Percentiles rank a stretch among this genome's conserved stretches.
These are phyloP conservation scores for Penicillium sp. DNA, from an alignment of 2,329 filamentous ascomycete genomes.

Conservation along the genomic window DNA sequence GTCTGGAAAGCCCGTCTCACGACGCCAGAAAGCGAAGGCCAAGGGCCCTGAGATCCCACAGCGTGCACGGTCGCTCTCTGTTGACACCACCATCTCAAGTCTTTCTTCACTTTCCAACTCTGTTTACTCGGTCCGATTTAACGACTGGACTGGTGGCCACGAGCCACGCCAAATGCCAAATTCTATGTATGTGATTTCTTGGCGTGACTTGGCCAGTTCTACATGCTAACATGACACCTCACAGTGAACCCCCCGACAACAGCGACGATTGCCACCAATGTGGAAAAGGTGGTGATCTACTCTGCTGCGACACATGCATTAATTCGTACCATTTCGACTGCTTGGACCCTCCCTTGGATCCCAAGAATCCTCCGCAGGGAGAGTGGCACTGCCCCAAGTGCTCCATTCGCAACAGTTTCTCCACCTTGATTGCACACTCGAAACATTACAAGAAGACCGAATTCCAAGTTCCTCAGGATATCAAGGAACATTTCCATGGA, in stretches of 20 bases:
- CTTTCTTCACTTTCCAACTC: constrained; percentile 12
- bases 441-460: constrained; percentile 62
- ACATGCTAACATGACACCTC: constrained; percentile 12
- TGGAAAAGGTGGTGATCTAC: constrained; percentile 69
- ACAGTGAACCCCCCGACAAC: constrained; percentile 51
- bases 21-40: neutral
- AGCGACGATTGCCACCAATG: constrained; percentile 86
- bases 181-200: constrained; percentile 14
- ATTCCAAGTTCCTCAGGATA: constrained; percentile 60
- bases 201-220: neutral
- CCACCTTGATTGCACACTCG: constrained; percentile 55
- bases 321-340: constrained; percentile 85
- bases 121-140: constrained; percentile 12
- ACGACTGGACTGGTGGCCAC: constrained; percentile 9
- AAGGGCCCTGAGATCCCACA: neutral
- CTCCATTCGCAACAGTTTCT: constrained; percentile 50
- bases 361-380: constrained; percentile 57
- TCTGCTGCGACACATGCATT: constrained; percentile 89
- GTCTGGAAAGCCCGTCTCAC: neutral
- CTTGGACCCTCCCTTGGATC: constrained; percentile 67
- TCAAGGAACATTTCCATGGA: constrained; percentile 70
- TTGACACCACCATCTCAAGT: constrained; percentile 12
- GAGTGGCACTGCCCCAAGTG: constrained; percentile 70
- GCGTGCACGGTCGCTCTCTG: constrained; percentile 11
- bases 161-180: constrained; percentile 13